Percentiles rank a stretch among this genome's conserved stretches.
Conservation (phyloP, 441 rosid species). For the Corymbia calophylla region DNA sequence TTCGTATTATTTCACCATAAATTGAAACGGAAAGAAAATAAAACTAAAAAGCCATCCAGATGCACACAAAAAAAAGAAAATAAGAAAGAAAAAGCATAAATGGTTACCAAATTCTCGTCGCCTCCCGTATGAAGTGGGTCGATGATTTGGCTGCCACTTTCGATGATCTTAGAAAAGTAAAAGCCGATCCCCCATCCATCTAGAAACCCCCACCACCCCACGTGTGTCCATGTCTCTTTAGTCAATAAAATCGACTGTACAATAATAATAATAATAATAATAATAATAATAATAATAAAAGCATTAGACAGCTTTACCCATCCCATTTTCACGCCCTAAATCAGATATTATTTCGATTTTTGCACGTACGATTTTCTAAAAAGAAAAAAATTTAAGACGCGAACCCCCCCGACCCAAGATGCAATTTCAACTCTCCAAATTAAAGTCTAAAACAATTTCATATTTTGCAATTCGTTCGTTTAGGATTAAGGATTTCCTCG, state of each 20-base stretch:
- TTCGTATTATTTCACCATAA: not conserved
- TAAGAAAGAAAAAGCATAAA: not conserved
- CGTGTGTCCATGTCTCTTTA: not conserved
- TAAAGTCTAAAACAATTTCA: not conserved
- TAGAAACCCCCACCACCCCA: not conserved
- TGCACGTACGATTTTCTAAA: not conserved
- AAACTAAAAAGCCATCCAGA: too few relatives aligned
- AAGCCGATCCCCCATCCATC: not conserved
- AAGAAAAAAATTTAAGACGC: accelerated
- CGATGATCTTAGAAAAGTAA: not conserved
- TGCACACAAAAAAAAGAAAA: too few relatives aligned
- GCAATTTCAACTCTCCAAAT: not conserved
- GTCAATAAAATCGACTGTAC: not conserved
- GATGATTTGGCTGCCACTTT: not conserved
- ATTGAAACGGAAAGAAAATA: not conserved
- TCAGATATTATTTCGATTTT: too few relatives aligned
- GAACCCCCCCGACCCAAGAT: not conserved
- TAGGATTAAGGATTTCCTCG: not conserved
- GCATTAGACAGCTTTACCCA: not conserved
- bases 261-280: too few relatives aligned
- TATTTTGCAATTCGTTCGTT: not conserved
- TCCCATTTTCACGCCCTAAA: too few relatives aligned
- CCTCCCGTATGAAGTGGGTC: not conserved
- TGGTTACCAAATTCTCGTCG: not conserved
- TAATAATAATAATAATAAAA: too few relatives aligned